Percentiles rank a stretch among this genome's conserved stretches.
Conservation (phyloP, 2,329 filamentous ascomycete species). For the Penicillium sp. region DNA sequence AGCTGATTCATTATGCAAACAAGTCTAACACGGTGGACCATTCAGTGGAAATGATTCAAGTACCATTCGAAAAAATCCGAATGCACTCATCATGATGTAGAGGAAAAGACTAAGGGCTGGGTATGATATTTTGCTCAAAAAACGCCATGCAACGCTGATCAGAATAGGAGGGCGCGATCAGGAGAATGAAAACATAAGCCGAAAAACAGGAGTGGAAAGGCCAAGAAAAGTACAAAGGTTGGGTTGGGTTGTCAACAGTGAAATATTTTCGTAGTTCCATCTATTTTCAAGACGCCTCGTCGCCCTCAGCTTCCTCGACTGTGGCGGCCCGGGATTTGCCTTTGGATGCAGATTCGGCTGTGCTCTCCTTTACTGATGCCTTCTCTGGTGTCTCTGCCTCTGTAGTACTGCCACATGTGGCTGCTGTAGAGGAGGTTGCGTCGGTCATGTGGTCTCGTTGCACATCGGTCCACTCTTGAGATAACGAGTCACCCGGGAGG, state of each 20-base stretch:
- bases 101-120: slow-evolving; percentile 16
- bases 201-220: neutral
- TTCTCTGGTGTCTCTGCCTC: neutral
- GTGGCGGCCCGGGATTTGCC: slow-evolving; percentile 36
- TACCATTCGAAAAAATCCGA: neutral
- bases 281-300: slow-evolving; percentile 23
- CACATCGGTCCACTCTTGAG: slow-evolving; percentile 34
- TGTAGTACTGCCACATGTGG: slow-evolving; percentile 13
- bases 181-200: neutral
- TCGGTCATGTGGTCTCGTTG: slow-evolving; percentile 20
- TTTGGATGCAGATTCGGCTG: slow-evolving; percentile 20
- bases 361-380: slow-evolving; percentile 6
- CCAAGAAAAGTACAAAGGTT: slow-evolving; percentile 9
- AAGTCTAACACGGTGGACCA: neutral
- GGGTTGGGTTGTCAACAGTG: neutral
- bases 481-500: slow-evolving; percentile 24
- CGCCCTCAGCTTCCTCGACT: slow-evolving; percentile 37
- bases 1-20: neutral
- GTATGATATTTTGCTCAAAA: slow-evolving; percentile 28
- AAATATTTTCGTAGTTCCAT: neutral
- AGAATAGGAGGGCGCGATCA: slow-evolving; percentile 6
- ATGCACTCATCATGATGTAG: slow-evolving; percentile 4
- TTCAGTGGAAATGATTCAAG: neutral
- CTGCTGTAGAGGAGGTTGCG: slow-evolving; percentile 10
- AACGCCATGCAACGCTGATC: slow-evolving; percentile 30